A percentile compares a stretch with the other conserved stretches of the same genome.
Conservation (phyloP, 2,329 filamentous ascomycete species). For the Alternaria postmessia region DNA sequence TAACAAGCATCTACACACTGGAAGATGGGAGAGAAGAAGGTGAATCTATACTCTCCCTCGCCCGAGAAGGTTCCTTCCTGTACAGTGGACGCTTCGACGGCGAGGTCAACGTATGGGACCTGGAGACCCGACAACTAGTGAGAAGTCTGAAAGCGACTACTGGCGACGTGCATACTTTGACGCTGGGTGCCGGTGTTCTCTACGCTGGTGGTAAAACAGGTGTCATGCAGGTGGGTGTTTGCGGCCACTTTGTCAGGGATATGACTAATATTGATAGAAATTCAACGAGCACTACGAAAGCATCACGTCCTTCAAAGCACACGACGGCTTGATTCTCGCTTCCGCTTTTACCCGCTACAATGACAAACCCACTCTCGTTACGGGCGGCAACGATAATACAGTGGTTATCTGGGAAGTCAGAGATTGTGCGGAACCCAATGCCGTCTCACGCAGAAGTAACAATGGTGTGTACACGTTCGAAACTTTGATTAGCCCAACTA, state of each 20-base stretch:
- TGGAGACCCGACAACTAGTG: slow-evolving; percentile 90
- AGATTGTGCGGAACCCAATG: slow-evolving; percentile 60
- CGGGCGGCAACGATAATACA: slow-evolving; percentile 89
- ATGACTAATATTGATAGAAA: slow-evolving; percentile 57
- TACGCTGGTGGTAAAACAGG: slow-evolving; percentile 92
- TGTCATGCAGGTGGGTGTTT: slow-evolving; percentile 71
- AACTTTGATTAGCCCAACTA: slow-evolving; percentile 22
- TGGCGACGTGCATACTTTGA: slow-evolving; percentile 84
- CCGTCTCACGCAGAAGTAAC: slow-evolving; percentile 60
- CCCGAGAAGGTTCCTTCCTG: slow-evolving; percentile 87
- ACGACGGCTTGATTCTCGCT: slow-evolving; percentile 85
- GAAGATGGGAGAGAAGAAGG: slow-evolving; percentile 66
- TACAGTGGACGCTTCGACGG: slow-evolving; percentile 90
- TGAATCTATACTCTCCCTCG: slow-evolving; percentile 76
- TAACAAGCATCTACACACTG: slow-evolving; percentile 73
- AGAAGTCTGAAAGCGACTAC: slow-evolving; percentile 83
- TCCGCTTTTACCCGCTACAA: slow-evolving; percentile 78
- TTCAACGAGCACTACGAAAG: slow-evolving; percentile 86
- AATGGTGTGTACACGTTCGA: slow-evolving; percentile 57
- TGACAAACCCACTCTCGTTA: slow-evolving; percentile 84
- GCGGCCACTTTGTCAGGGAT: background rate
- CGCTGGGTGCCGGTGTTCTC: slow-evolving; percentile 83
- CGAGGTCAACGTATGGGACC: slow-evolving; percentile 93
- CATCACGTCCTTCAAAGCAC: slow-evolving; percentile 79
- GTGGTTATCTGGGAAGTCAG: slow-evolving; percentile 87